Evolutionary conservation across 305 asterid species (phyloP).

Genomic region (Fraxinus ornus): DNA sequence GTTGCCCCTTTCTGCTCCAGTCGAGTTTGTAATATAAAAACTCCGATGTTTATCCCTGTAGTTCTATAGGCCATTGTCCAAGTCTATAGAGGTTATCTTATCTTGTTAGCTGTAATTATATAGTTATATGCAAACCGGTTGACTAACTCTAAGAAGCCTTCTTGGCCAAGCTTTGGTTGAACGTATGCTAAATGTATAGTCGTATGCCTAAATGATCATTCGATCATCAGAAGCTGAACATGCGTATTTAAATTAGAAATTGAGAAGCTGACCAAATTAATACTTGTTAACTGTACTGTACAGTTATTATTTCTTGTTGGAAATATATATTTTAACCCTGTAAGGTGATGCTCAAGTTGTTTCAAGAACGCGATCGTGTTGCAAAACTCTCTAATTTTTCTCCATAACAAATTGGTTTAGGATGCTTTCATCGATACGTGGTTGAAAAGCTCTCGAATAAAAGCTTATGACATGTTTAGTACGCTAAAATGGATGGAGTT

Average conservation of each 20-base stretch:
- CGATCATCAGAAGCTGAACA: background rate
- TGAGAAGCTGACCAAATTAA: background rate
- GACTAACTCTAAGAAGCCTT: constrained; percentile 33
- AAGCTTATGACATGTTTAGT: background rate
- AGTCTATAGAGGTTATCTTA: constrained; percentile 4
- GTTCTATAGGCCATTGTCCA: constrained; percentile 14
- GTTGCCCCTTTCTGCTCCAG: constrained; percentile 4
- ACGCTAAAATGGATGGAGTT: background rate
- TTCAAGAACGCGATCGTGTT: background rate
- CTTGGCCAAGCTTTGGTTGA: constrained; percentile 27
- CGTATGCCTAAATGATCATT: constrained; percentile 10
- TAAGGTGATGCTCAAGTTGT: background rate
- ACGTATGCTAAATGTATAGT: constrained; percentile 43
- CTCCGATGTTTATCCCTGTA: constrained; percentile 22
- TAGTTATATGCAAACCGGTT: constrained; percentile 34
- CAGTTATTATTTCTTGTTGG: background rate
- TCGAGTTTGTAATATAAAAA: constrained; percentile 32
- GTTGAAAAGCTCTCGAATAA: background rate
- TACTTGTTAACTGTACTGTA: background rate
- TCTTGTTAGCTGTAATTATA: constrained; percentile 31
- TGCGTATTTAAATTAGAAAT: background rate
- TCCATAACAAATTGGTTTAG: background rate
- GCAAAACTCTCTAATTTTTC: background rate
- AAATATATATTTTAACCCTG: background rate
- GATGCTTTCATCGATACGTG: background rate